phyloP scores from a whole-genome alignment of 2,329 filamentous ascomycete species.

The Dryadomyces quercus-mongolicae region DNA sequence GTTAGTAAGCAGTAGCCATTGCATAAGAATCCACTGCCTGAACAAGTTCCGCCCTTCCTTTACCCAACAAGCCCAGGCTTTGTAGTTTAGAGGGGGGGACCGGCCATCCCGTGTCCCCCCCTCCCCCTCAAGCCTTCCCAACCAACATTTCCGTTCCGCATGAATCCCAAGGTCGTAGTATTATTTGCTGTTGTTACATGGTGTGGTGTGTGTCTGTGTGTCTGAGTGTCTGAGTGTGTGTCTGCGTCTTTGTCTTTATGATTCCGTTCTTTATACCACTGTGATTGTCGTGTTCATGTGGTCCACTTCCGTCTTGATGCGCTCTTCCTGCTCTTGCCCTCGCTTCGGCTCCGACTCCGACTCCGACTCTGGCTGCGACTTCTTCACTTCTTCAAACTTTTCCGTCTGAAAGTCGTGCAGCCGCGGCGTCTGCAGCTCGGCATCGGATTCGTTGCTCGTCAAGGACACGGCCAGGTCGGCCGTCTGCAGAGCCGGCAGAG shows the following conservation, averaged over 20 bases:
- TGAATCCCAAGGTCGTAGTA: not conserved
- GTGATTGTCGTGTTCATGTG: constrained; percentile 5
- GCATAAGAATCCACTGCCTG: too few relatives aligned
- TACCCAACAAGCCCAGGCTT: too few relatives aligned
- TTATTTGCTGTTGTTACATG: not conserved
- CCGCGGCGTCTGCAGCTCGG: constrained; percentile 11
- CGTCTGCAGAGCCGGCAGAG: not conserved
- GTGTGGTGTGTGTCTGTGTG: too few relatives aligned
- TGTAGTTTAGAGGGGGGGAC: too few relatives aligned
- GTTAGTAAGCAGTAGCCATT: too few relatives aligned
- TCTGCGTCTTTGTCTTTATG: too few relatives aligned
- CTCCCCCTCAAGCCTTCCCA: not conserved
- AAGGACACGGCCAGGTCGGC: constrained; percentile 4
- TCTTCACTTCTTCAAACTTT: not conserved
- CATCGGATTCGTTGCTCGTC: constrained; percentile 10
- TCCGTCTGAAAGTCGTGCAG: not conserved
- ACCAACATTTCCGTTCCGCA: not conserved
- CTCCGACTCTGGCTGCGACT: not conserved
- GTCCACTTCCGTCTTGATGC: constrained; percentile 1
- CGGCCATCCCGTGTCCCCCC: not conserved
- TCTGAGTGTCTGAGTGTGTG: too few relatives aligned
- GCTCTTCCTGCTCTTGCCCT: not conserved
- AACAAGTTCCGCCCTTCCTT: too few relatives aligned
- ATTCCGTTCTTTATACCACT: not conserved
- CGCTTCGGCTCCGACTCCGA: not conserved